Evolutionary conservation across 257 asterid genomes (phyloP).

Genomic region (Scutellaria barbata): DNA sequence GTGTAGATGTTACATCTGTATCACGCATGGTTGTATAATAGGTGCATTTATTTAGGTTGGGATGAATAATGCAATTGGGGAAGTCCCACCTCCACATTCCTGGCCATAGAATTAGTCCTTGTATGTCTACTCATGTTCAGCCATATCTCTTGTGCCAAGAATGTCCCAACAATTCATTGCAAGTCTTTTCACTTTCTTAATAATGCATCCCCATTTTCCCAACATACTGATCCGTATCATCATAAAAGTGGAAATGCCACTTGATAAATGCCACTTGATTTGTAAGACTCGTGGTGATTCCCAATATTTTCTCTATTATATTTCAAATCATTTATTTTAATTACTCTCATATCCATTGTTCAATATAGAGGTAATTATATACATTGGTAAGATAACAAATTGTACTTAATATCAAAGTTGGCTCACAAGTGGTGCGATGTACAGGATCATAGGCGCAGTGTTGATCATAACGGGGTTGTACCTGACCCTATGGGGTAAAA

Average conservation of each 20-base stretch:
- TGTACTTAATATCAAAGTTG: too few species aligned
- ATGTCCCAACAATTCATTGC: slow-evolving; percentile 28
- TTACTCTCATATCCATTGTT: too few species aligned
- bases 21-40: too few species aligned
- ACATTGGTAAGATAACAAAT: too few species aligned
- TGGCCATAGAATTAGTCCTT: slow-evolving; percentile 22
- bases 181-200: slow-evolving; percentile 29
- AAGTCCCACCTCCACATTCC: slow-evolving; percentile 24
- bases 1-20: too few species aligned
- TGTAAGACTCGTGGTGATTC: too few species aligned
- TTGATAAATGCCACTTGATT: too few species aligned
- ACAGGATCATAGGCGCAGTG: slow-evolving; percentile 91
- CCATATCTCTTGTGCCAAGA: slow-evolving; percentile 29
- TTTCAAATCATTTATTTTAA: too few species aligned
- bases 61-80: neutral
- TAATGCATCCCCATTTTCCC: slow-evolving; percentile 38
- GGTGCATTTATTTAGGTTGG: neutral
- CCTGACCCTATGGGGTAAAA: slow-evolving; percentile 93
- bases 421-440: neutral
- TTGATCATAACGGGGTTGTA: slow-evolving; percentile 86
- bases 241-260: too few species aligned
- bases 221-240: slow-evolving; percentile 20
- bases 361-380: too few species aligned
- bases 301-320: too few species aligned
- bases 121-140: slow-evolving; percentile 1